A percentile compares a stretch with the other conserved stretches of the same genome.
These are phyloP conservation scores for Diversispora epigaea DNA, from an alignment of 192 early-diverging fungal species.

Conservation along the genomic window DNA sequence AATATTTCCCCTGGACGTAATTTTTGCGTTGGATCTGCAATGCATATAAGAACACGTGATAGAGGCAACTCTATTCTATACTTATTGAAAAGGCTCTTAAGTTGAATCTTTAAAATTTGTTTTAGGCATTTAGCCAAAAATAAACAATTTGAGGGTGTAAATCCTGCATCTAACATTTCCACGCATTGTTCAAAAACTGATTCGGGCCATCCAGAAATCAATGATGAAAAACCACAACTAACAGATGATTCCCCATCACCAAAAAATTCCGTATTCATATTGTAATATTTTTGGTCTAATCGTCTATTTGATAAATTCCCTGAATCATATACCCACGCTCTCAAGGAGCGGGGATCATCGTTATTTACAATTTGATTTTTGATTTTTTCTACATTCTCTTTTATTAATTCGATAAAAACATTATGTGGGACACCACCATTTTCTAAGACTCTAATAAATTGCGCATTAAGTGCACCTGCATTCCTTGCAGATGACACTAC, in stretches of 20 bases:
- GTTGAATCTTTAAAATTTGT: slow-evolving; percentile 11
- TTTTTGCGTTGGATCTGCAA: slow-evolving; percentile 39
- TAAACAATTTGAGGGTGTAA: slow-evolving; percentile 34
- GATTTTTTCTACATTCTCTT: slow-evolving; percentile 33
- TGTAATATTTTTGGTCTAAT: slow-evolving; percentile 15
- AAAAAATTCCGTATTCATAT: background rate
- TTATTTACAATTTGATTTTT: slow-evolving; percentile 17
- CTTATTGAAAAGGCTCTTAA: slow-evolving; percentile 30
- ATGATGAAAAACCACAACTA: background rate
- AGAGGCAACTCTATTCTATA: slow-evolving; percentile 33
- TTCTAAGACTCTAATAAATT: slow-evolving; percentile 37
- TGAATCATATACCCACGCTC: slow-evolving; percentile 31
- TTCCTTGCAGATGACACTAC: slow-evolving; percentile 14
- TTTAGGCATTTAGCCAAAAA: slow-evolving; percentile 37
- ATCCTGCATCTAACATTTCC: slow-evolving; percentile 39
- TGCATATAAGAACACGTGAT: slow-evolving; percentile 37
- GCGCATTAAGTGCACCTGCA: slow-evolving; percentile 36
- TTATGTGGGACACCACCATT: slow-evolving; percentile 29
- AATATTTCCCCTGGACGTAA: slow-evolving; percentile 36
- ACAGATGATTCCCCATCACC: background rate
- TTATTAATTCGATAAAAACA: slow-evolving; percentile 36
- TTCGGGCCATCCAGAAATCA: slow-evolving; percentile 28
- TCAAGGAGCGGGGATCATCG: slow-evolving; percentile 14
- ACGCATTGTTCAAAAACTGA: slow-evolving; percentile 26
- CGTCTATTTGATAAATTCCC: slow-evolving; percentile 28